phyloP scores from a whole-genome alignment of 1,139 yeast genomes.

The Candida sanyaensis region DNA sequence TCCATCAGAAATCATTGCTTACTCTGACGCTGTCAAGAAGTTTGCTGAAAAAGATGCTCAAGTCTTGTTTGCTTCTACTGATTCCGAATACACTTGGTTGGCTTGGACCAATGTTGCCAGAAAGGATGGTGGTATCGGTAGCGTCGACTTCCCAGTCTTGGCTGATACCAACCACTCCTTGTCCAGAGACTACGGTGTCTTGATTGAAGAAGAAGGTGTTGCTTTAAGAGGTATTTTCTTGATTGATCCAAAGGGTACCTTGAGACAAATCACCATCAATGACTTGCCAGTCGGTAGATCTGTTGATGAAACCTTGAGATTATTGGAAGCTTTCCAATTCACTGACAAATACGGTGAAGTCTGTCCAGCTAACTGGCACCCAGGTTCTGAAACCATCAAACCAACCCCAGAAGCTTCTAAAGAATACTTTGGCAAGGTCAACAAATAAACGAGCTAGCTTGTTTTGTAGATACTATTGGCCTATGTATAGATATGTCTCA shows the following conservation, averaged over 20 bases:
- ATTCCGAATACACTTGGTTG: slow-evolving; percentile 93
- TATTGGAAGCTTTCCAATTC: slow-evolving; percentile 98
- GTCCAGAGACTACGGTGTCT: slow-evolving; percentile 95
- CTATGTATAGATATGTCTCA: not conserved
- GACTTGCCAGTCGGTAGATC: slow-evolving; percentile 99
- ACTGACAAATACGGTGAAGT: slow-evolving; percentile 98
- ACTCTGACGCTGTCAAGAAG: slow-evolving; percentile 91
- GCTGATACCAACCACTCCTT: slow-evolving; percentile 97
- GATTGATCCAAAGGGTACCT: slow-evolving; percentile 91
- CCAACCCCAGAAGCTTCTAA: slow-evolving; percentile 81
- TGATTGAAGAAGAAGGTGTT: slow-evolving; percentile 92
- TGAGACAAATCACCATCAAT: slow-evolving; percentile 96
- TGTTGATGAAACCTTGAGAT: slow-evolving; percentile 95
- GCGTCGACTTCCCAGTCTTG: slow-evolving; percentile 87
- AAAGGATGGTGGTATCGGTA: slow-evolving; percentile 98
- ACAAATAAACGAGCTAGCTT: slow-evolving; percentile 21
- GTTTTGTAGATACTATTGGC: not conserved
- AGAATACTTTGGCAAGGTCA: slow-evolving; percentile 72
- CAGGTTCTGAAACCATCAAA: slow-evolving; percentile 93
- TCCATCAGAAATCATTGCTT: slow-evolving; percentile 98
- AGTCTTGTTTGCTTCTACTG: slow-evolving; percentile 95
- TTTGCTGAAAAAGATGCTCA: slow-evolving; percentile 86
- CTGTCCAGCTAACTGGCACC: slow-evolving; percentile 99
- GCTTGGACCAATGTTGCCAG: slow-evolving; percentile 98
- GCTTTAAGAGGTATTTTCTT: slow-evolving; percentile 97